Evolutionary conservation across 2,329 filamentous ascomycete species (phyloP), one percentile per base, ranked within the genome.

Genomic region (Alternaria sp.): DNA sequence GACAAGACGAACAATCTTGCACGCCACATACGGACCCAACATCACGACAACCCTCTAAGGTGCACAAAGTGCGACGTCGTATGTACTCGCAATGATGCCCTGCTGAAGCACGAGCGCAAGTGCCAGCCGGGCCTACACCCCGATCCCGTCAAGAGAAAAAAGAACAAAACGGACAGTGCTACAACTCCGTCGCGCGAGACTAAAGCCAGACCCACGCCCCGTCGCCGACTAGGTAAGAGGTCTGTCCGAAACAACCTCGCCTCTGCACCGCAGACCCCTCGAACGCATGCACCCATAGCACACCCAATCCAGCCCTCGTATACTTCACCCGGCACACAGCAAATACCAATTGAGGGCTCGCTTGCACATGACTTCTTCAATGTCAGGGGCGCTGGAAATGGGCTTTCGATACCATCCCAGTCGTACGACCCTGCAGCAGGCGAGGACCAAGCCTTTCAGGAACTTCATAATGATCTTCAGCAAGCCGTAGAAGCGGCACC

Each of bases 11-110:
- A 67, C 5, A 71, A 71, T 10, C 58, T 63, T 25, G 41, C 21
- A 8, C 62, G 68, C 15, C 66, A 69, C 37, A 20, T 58, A 5
- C 55, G 54, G 23, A 58, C 60, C 9, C 61, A 66, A 43, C 68
- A 71, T 25, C 14, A 33, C 6, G 43, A 18, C 14, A 44, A 11
- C 18, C 18, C 33, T 12, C 56, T 61, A 30, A 54, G 5, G 23
- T 70, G 67, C 25, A 46, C 14, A 10, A 56, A 58, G 20, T 68
- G 67, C 50, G 21, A 23, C n/a, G 57, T 33, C 7, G 18, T 23
- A 4, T 70, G 62, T 23, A 54, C 59, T 9, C 59, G 65, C 20
- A 37, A 53, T 37, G 68, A 70, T 18, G 68, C 66, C 20, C 47
- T 55, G 14, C 49, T 62, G 26, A 68, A 68, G 26, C 68, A 70